These are phyloP conservation scores for Ogataea nonfermentans DNA, from an alignment of 805 yeast species.

Conservation along the genomic window DNA sequence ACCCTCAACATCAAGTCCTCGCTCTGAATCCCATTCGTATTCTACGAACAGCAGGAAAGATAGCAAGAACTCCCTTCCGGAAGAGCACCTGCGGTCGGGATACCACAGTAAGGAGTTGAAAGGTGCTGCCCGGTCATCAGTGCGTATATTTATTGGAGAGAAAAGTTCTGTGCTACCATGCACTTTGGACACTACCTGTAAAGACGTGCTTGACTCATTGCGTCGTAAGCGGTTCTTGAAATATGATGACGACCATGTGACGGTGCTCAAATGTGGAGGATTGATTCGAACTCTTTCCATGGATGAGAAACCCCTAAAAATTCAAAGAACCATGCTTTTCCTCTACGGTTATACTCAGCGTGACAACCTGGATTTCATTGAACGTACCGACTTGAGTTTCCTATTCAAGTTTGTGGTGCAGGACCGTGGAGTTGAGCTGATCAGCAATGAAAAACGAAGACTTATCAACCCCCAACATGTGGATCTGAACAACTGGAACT, in stretches of 20 bases:
- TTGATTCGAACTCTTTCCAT: conserved; percentile 69
- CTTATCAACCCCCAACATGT: conserved; percentile 69
- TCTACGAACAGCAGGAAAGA: conserved; percentile 10
- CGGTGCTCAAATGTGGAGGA: conserved; percentile 74
- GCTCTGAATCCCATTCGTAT: conserved; percentile 3
- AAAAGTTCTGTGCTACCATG: conserved; percentile 80
- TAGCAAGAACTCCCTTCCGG: conserved; percentile 8
- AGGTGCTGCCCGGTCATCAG: conserved; percentile 34
- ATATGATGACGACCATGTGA: conserved; percentile 66
- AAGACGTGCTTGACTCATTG: conserved; percentile 66
- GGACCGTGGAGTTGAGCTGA: conserved; percentile 52
- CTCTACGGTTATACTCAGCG: conserved; percentile 75
- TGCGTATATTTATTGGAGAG: conserved; percentile 79
- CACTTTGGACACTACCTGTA: conserved; percentile 72
- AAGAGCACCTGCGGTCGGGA: conserved; percentile 14
- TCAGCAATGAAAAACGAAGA: conserved; percentile 32
- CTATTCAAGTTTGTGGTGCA: conserved; percentile 79
- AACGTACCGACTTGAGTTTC: conserved; percentile 80
- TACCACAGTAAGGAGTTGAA: conserved; percentile 26
- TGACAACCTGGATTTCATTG: conserved; percentile 76
- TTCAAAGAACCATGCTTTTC: conserved; percentile 69
- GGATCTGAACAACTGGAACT: conserved; percentile 65
- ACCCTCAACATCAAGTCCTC: conserved; percentile 10
- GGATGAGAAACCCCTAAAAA: conserved; percentile 71
- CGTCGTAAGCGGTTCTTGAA: conserved; percentile 78